Base-by-base conservation (phyloP, 768 basidiomycete genomes). In the Lentinus brumalis region DNA sequence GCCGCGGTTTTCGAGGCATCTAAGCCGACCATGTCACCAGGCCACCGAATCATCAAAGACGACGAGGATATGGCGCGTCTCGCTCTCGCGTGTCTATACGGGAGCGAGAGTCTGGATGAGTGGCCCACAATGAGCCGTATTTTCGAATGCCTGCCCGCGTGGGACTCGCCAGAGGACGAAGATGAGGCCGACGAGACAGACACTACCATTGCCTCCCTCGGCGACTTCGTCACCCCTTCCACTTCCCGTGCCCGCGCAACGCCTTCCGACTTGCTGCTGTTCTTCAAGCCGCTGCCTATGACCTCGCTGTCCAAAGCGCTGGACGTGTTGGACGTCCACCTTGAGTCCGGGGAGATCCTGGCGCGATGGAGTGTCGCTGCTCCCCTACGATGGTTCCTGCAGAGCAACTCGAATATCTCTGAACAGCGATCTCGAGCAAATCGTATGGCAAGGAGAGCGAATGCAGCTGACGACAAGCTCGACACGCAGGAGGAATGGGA, bases 141-240 rank as follows among this genome's bases (percentile, higher is more conserved):
- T 53, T 98, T 99, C 72, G 96, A 99, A 71, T 99, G 96, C 70
- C 80, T 98, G 35, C 96, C 96, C 0, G 96, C 89, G 3, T 97
- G 96, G 93, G 87, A 86, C 58, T 77, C 86, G 8, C 63, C 78
- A 4, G 71, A 72, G 44, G 81, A 35, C 11, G 35, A 80, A n/a
- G 83, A 80, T 42, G 84, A 91, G 59, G 84, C 80, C 51, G 93
- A 93, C 61, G 86, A 86, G 53, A 87, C 86, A n/a, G 87, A 94
- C 54, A 89, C 89, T 6, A 96, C 93, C 0, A 79, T 96, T 38
- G 72, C 82, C 16, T 93, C 93, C 7, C 84, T 98, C 29, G 91
- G 90, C 7, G 78, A 84, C 5, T 94, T 91, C 65, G 86, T 96
- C 10, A 77, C 83, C 6, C 95, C 94, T 0, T 86, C 89, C 3